Base-by-base conservation (phyloP, 306 rosid species). In the Quillaja saponaria region DNA sequence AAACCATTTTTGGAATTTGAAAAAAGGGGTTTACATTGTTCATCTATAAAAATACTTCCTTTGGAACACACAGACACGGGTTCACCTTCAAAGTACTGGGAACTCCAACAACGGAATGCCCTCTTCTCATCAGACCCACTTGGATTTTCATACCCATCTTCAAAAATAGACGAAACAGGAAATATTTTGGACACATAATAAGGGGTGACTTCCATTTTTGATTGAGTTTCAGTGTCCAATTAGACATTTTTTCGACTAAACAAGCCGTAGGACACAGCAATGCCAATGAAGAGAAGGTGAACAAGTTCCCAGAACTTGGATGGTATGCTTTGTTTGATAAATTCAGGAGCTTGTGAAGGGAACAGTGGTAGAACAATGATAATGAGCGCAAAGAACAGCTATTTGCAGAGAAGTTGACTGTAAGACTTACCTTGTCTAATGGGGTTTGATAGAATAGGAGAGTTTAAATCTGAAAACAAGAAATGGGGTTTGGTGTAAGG, bases 301-400 rank as follows among this genome's bases (percentile, higher is more conserved):
- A 87, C 47, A 10, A 90, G 88, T 80, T 90, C 97, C 96, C 96
- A 90, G 45, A 79, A 71, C 78, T 85, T 90, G 38, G 79, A 70
- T 61, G 83, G 61, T 7, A 83, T 35, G 7, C 87, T 73, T 55
- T 83, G 80, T 71, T 65, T 73, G 66, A 94, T 35, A 72, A 89
- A 85, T 0, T 87, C 96, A 28, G 99, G 99, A 64, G 97, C 91
- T 80, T 94, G 84, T 17, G 96, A 89, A 56, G 97, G 99, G 68
- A 94, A 94, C 2, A 87, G 76, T 13, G 91, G 90, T 4, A 90
- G 58, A 66, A 66, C 42, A 52, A 76, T 13, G 49, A 85, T 3
- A 7, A 83, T 53, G 1, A 79, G 0, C 34, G 74, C 63, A 74
- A 94, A 66, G 63, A 85, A 40, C 40, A 87, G 63, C 75, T 66